These are phyloP conservation scores for Hyaloperonospora brassicae DNA, from an alignment of 352 stramenopile genomes.

Conservation along the genomic window DNA sequence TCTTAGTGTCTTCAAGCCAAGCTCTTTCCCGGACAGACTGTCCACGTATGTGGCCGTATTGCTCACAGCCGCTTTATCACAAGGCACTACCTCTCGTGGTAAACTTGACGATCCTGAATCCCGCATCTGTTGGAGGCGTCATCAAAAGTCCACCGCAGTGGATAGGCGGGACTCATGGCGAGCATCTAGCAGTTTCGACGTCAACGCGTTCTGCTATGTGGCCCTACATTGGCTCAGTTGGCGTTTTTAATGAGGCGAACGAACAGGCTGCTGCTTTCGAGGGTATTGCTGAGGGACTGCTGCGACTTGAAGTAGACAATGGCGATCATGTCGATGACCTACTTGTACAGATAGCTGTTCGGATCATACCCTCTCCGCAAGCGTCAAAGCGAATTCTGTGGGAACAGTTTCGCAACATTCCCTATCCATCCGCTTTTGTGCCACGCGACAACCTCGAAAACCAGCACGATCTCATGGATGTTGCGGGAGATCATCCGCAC, in stretches of 20 bases:
- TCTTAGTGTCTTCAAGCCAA: slow-evolving; percentile 24
- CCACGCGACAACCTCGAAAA: slow-evolving; percentile 71
- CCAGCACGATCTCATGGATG: slow-evolving; percentile 56
- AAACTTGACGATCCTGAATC: slow-evolving; percentile 83
- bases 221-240: slow-evolving; percentile 65
- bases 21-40: slow-evolving; percentile 66
- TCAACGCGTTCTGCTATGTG: slow-evolving; percentile 41
- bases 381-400: slow-evolving; percentile 59
- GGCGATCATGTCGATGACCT: slow-evolving; percentile 34
- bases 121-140: slow-evolving; percentile 36
- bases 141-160: slow-evolving; percentile 46
- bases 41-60: slow-evolving; percentile 83
- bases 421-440: slow-evolving; percentile 78
- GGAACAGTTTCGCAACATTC: slow-evolving; percentile 86
- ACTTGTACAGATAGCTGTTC: slow-evolving; percentile 36
- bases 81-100: slow-evolving; percentile 63
- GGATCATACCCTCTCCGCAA: slow-evolving; percentile 40
- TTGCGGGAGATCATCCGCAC: slow-evolving; percentile 70
- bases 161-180: slow-evolving; percentile 37
- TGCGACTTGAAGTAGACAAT: slow-evolving; percentile 45
- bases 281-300: slow-evolving; percentile 31
- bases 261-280: slow-evolving; percentile 29
- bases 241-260: slow-evolving; percentile 64
- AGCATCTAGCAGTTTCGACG: slow-evolving; percentile 45
- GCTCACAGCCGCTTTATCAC: slow-evolving; percentile 70